Evolutionary conservation across 2,329 filamentous ascomycete species (phyloP), one percentile per base, ranked within the genome.

Genomic region (Colletotrichum lupini): DNA sequence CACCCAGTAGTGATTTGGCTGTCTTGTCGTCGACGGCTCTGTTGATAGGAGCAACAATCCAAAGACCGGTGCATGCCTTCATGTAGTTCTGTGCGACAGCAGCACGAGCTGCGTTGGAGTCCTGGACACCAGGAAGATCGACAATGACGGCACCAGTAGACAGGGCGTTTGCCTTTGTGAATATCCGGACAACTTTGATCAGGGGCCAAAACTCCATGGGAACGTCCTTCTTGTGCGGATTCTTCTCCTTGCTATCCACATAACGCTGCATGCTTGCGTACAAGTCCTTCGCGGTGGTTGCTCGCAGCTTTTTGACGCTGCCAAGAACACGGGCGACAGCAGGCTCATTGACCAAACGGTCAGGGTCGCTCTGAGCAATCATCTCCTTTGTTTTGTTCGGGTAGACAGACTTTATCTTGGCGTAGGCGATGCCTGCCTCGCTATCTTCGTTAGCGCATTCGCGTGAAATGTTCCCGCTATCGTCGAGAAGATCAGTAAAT

Each of bases 11-110:
- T 0, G 83, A 85, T 68, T 89, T 88, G 1, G 90, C 89, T 1
- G 87, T 85, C 76, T 91, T 90, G 75, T 91, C 88, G 74, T 91
- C 88, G 2, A 92, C 88, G 1, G 88, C 88, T 14, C 90, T 82
- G 53, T 84, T 89, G 72, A 92, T 92, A 0, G 89, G 89, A 2
- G 90, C 88, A n/a, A 91, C 87, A 65, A 92, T 88, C 89, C 89
- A 92, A 0, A 92, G 78, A 3, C 87, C 85, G 2, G 87, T 88
- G 74, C 90, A 92, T 73, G 88, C 83, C 77, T 92, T 88, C 81
- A 92, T 87, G 76, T 92, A 92, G 0, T 83, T 83, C 59, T 86
- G 83, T 1, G 90, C 89, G 26, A 92, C 87, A 5, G 88, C 86
- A 42, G 87, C 85, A 60, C 90, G 85, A 42, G 90, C 91, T 4